Evolutionary conservation across 257 asterid species (phyloP), one percentile per base, ranked within the genome.

Genomic region (Jacaranda mimosifolia): DNA sequence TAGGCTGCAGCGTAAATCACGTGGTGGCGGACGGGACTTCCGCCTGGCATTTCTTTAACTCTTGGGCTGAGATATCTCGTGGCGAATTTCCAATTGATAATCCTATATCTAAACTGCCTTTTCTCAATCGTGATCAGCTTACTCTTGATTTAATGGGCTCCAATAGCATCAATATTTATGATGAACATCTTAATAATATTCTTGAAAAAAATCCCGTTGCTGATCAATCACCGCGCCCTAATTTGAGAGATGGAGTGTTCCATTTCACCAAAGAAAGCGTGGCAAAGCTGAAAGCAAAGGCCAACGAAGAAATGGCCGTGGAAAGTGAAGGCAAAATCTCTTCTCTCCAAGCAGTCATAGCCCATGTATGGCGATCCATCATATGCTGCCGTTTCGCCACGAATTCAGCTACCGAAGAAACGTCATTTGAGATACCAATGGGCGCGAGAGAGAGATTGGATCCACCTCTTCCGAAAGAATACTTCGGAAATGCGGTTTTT

Each of bases 331-430:
- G 65, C 2, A 77, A 57, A 21, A 86, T 86, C 18, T 86, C 88
- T 1, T 81, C 86, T 10, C 78, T 88, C 3, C 95, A 88, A 72
- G 88, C 92, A n/a, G 38, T 83, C 51, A 26, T 83, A 35, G 92
- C 92, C 4, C 91, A 81, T 46, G 1, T 86, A 15, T 87, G 94
- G 92, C 38, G 81, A 13, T 74, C 87, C 12, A 64, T 86, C 9
- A 62, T 83, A 14, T 77, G 88, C 0, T 80, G 72, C 9, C 83
- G 83, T 11, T 43, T 59, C 1, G 9, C 63, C 11, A 57, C n/a
- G 6, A 39, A 42, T 6, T n/a, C 38, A n/a, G n/a, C n/a, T 7
- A 7, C 4, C 3, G 36, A 43, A 14, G 78, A 79, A 39, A 70
- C 81, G 2, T n/a, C 35, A 18, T 66, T 89, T 7, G 68, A 9